A percentile compares a stretch with the other conserved stretches of the same genome.
Conservation (phyloP, 2,329 filamentous ascomycete species). For the Curvularia sp. region DNA sequence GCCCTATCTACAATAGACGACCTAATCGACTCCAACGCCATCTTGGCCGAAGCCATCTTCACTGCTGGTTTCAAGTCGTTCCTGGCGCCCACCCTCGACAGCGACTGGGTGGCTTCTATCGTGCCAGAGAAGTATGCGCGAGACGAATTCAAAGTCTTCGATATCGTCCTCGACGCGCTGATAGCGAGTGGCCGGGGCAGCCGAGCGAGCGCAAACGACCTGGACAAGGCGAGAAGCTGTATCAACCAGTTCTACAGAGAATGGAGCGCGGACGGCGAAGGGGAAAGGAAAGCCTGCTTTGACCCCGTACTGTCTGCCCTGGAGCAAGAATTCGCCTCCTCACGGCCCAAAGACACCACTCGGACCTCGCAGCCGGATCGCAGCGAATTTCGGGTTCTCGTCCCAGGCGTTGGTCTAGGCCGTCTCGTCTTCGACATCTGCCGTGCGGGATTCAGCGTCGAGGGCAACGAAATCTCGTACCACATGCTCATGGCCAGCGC, state of each 20-base stretch:
- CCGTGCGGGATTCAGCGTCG: slow-evolving; percentile 72
- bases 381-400: slow-evolving; percentile 69
- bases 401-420: slow-evolving; percentile 89
- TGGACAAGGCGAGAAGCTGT: slow-evolving; percentile 92
- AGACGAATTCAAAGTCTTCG: slow-evolving; percentile 44
- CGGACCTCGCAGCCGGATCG: slow-evolving; percentile 21
- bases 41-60: slow-evolving; percentile 80
- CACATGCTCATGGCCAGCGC: slow-evolving; percentile 90
- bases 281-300: slow-evolving; percentile 80
- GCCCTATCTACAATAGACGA: slow-evolving; percentile 81
- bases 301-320: slow-evolving; percentile 74
- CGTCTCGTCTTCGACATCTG: slow-evolving; percentile 89
- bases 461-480: slow-evolving; percentile 95
- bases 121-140: slow-evolving; percentile 39
- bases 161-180: slow-evolving; percentile 68
- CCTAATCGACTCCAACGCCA: slow-evolving; percentile 87
- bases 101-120: slow-evolving; percentile 44
- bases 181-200: slow-evolving; percentile 57
- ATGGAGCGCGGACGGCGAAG: slow-evolving; percentile 80
- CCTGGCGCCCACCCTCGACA: slow-evolving; percentile 42
- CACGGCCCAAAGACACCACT: too few species aligned
- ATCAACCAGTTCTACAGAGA: slow-evolving; percentile 94
- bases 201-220: slow-evolving; percentile 71
- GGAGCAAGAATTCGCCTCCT: slow-evolving; percentile 52
- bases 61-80: slow-evolving; percentile 51